Evolutionary conservation across 495 filamentous ascomycete species (phyloP).

Genomic region (Filosporella fistucella): DNA sequence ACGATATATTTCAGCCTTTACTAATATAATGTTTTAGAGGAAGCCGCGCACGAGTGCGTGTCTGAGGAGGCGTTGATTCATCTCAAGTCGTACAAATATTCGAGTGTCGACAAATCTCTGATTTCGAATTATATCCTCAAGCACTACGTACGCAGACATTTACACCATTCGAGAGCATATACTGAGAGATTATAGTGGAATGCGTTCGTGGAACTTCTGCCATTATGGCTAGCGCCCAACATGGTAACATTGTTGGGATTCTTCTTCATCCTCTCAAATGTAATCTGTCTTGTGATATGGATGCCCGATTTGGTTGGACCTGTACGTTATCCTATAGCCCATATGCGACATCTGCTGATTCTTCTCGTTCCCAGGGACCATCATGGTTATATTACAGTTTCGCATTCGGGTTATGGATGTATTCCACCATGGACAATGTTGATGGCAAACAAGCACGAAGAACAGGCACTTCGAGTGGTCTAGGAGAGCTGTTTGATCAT

Average conservation of each 20-base stretch:
- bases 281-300: conserved; percentile 70
- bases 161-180: neutral
- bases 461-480: conserved; percentile 89
- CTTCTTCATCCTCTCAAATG: conserved; percentile 86
- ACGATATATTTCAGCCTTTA: neutral
- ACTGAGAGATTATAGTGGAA: conserved; percentile 69
- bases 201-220: conserved; percentile 86
- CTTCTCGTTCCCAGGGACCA: conserved; percentile 53
- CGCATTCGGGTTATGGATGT: conserved; percentile 92
- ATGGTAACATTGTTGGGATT: conserved; percentile 96
- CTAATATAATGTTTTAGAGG: conserved; percentile 27
- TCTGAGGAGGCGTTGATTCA: conserved; percentile 64
- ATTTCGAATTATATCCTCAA: conserved; percentile 89
- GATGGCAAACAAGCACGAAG: conserved; percentile 96
- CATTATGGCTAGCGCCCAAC: conserved; percentile 95
- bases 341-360: neutral
- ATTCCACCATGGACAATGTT: conserved; percentile 97
- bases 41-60: conserved; percentile 50
- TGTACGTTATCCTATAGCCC: conserved; percentile 41
- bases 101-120: conserved; percentile 92
- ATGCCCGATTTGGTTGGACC: conserved; percentile 93
- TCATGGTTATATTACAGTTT: conserved; percentile 94
- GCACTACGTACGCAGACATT: conserved; percentile 70
- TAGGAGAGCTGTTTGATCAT: conserved; percentile 97
- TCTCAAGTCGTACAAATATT: conserved; percentile 95